Evolutionary conservation across 768 basidiomycete species (phyloP), one percentile per base, ranked within the genome.

Genomic region (Lyophyllum decastes): DNA sequence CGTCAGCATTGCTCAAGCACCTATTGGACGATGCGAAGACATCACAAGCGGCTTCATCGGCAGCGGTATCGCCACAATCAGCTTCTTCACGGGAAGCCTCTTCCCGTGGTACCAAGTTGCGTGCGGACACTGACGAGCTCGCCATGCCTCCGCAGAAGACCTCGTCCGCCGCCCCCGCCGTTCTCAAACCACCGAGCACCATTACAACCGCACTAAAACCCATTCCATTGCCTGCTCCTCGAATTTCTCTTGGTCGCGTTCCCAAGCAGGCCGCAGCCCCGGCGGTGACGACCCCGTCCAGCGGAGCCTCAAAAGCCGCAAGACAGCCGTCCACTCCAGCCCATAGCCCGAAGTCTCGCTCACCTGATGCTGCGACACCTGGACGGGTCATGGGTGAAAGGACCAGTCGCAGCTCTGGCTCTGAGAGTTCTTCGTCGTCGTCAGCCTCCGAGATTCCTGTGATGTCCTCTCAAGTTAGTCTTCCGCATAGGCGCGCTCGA

Each of bases 401-500:
- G 19, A 41, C 14, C n/a, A 52, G 47, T 16, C 16, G 27, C 26
- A 30, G 47, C 22, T 45, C 44, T n/a, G 34, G 33, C 30, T 45
- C 50, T 4, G 52, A 49, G 22, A 14, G 10, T 33, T 46, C 47
- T 21, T 58, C 56, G 8, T 2, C 52, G 19, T 49, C 47, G 17
- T 9, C 27, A n/a, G 49, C 51, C n/a, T 27, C 55, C 25, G 25
- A 17, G 49, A 34, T 25, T 21, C 44, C 12, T 35, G 4, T 14
- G 33, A 9, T 30, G 10, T 26, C 46, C 3, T 11, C 49, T 2
- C 14, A 1, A 33, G 19, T 55, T 7, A 21, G 7, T 5, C 34
- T 62, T 10, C 51, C 50, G 19, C 54, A 45, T 16, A 55, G 61
- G n/a, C 58, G 38, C 2, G 61, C 54, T 16, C 54, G 57, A 3